Percentiles rank a stretch among this genome's conserved stretches.
These are phyloP conservation scores for Kalanchoe fedtschenkoi DNA, from an alignment of 164 flowering plant species.

Conservation along the genomic window DNA sequence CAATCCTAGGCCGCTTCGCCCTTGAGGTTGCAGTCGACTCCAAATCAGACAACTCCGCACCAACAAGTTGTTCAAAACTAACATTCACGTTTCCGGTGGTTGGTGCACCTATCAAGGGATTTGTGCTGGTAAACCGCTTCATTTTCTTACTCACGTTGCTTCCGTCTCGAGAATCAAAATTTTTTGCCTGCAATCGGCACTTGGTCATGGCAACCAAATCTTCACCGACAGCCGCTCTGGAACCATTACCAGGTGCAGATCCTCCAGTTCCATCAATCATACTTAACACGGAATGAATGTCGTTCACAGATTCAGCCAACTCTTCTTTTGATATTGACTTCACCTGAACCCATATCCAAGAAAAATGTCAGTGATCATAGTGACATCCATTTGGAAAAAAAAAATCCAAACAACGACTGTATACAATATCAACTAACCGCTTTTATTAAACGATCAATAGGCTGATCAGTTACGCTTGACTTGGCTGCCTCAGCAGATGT, in stretches of 20 bases:
- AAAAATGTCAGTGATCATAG: neutral
- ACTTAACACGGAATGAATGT: slow-evolving; percentile 77
- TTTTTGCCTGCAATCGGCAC: slow-evolving; percentile 79
- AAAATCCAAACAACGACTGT: neutral
- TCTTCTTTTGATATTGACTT: slow-evolving; percentile 56
- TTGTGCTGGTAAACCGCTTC: slow-evolving; percentile 71
- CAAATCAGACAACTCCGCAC: slow-evolving; percentile 52
- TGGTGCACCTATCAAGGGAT: slow-evolving; percentile 61
- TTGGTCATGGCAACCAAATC: slow-evolving; percentile 94
- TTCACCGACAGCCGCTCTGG: slow-evolving; percentile 94
- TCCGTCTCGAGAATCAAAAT: slow-evolving; percentile 53
- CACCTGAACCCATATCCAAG: slow-evolving; percentile 39
- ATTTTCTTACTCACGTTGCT: slow-evolving; percentile 50
- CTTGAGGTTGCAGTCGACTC: slow-evolving; percentile 84
- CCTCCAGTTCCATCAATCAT: slow-evolving; percentile 84
- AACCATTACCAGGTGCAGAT: slow-evolving; percentile 89
- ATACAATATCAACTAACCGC: slow-evolving; percentile 38
- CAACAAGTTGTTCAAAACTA: slow-evolving; percentile 36
- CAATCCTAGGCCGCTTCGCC: slow-evolving; percentile 48
- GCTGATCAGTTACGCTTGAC: slow-evolving; percentile 52
- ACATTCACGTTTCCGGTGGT: slow-evolving; percentile 59
- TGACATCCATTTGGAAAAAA: neutral
- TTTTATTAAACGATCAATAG: slow-evolving; percentile 70
- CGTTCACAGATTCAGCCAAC: slow-evolving; percentile 59
- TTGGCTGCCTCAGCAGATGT: slow-evolving; percentile 32